phyloP scores from a whole-genome alignment of 192 early-diverging fungal genomes.

The Pilobolus umbonatus region DNA sequence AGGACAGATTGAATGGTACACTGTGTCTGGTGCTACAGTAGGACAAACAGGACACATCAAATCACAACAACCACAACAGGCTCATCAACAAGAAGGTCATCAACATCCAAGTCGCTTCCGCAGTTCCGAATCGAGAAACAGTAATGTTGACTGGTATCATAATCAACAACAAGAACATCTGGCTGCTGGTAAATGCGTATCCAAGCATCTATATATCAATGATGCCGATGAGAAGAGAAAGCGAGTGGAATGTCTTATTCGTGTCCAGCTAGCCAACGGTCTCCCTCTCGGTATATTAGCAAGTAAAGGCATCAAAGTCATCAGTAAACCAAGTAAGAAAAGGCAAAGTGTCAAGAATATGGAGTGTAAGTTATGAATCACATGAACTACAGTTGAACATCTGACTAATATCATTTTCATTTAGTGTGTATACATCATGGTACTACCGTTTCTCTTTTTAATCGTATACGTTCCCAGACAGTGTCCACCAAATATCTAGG shows the following conservation, averaged over 20 bases:
- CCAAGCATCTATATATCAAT: slow-evolving; percentile 81
- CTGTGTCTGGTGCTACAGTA: slow-evolving; percentile 29
- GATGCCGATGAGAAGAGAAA: slow-evolving; percentile 84
- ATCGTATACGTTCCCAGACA: slow-evolving; percentile 85
- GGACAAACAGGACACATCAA: slow-evolving; percentile 26
- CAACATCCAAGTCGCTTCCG: slow-evolving; percentile 15
- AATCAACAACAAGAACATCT: slow-evolving; percentile 13
- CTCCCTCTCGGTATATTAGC: slow-evolving; percentile 63
- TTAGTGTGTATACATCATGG: slow-evolving; percentile 84
- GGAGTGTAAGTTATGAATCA: slow-evolving; percentile 42
- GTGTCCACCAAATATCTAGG: slow-evolving; percentile 85
- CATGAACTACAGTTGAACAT: slow-evolving; percentile 3
- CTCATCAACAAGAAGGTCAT: neutral
- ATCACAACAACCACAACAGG: neutral
- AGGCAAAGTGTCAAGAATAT: slow-evolving; percentile 80
- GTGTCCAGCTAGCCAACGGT: slow-evolving; percentile 61
- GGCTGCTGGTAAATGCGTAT: slow-evolving; percentile 69
- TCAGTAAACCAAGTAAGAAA: slow-evolving; percentile 91
- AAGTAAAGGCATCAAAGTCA: slow-evolving; percentile 80
- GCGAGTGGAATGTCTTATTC: slow-evolving; percentile 67
- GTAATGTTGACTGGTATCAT: slow-evolving; percentile 18
- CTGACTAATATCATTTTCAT: neutral
- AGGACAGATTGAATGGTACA: slow-evolving; percentile 52
- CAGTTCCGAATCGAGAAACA: slow-evolving; percentile 17
- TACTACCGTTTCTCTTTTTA: slow-evolving; percentile 81